Conservation (phyloP, 352 stramenopile species). For the Phytophthora hibernalis region DNA sequence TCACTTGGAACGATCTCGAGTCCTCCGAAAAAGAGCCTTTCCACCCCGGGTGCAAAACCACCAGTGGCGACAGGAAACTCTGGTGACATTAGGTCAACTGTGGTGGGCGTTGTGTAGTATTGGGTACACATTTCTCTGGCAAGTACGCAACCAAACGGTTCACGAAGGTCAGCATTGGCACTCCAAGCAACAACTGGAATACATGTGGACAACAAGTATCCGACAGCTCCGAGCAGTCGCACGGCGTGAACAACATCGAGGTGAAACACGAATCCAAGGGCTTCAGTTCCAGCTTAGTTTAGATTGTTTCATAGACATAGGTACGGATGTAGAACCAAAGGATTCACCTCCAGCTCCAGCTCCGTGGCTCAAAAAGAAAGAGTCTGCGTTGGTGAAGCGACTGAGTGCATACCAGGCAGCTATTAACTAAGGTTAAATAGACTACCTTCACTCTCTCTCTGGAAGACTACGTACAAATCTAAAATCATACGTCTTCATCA, state of each 20-base stretch:
- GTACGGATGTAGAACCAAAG: background rate
- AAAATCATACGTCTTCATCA: too few species aligned
- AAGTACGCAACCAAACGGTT: background rate
- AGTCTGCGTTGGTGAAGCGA: background rate
- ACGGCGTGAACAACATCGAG: background rate
- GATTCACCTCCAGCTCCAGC: background rate
- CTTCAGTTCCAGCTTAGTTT: background rate
- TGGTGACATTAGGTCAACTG: too few species aligned
- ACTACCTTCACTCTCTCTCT: too few species aligned
- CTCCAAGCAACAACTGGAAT: background rate
- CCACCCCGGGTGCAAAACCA: too few species aligned
- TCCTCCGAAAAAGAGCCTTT: too few species aligned
- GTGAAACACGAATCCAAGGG: background rate
- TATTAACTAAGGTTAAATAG: background rate
- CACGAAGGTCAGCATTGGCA: background rate
- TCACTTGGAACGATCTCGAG: too few species aligned
- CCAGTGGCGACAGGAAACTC: too few species aligned
- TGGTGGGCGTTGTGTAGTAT: too few species aligned
- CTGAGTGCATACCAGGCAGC: background rate
- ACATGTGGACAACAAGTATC: background rate
- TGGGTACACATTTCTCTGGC: too few species aligned
- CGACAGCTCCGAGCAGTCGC: background rate
- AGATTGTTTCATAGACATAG: background rate
- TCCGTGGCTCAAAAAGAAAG: background rate
- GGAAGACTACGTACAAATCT: too few species aligned